These are phyloP conservation scores for Cryptosporidium andersoni DNA, from an alignment of 169 alveolate genomes.

Conservation along the genomic window DNA sequence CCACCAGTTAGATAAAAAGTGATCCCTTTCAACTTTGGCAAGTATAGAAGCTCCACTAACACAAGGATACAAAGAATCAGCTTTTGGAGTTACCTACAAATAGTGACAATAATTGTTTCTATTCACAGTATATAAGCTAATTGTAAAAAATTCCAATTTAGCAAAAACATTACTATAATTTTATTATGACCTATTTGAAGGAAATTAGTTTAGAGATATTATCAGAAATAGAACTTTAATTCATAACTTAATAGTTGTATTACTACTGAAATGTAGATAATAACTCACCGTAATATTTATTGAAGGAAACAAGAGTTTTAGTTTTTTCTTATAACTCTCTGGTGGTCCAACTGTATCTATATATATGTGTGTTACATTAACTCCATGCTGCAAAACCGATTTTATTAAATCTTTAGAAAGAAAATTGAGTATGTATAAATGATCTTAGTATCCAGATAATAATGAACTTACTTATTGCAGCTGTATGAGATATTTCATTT, in stretches of 20 bases:
- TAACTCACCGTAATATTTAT: conserved; percentile 82
- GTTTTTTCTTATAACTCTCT: conserved; percentile 83
- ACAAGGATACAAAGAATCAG: conserved; percentile 93
- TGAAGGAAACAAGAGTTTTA: conserved; percentile 81
- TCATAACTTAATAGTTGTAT: too few relatives aligned
- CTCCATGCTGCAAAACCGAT: conserved; percentile 73
- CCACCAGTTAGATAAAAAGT: conserved; percentile 46
- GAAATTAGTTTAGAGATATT: too few relatives aligned
- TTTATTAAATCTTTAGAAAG: conserved; percentile 74
- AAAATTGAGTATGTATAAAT: neutral
- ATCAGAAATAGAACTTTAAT: too few relatives aligned
- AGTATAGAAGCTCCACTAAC: conserved; percentile 97
- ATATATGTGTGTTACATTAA: conserved; percentile 80
- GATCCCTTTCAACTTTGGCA: conserved; percentile 96
- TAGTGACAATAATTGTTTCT: too few relatives aligned
- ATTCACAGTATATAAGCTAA: too few relatives aligned
- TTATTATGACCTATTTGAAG: too few relatives aligned
- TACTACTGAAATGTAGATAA: too few relatives aligned
- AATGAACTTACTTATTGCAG: conserved; percentile 80
- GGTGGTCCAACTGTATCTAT: conserved; percentile 96
- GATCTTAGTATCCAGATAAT: neutral
- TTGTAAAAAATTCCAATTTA: too few relatives aligned
- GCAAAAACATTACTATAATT: too few relatives aligned
- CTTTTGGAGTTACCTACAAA: conserved; percentile 81
- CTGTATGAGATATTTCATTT: conserved; percentile 89